Evolutionary conservation across 2,329 filamentous ascomycete genomes (phyloP), one percentile per base, ranked within the genome.

Genomic region (Aspergillus sergii): DNA sequence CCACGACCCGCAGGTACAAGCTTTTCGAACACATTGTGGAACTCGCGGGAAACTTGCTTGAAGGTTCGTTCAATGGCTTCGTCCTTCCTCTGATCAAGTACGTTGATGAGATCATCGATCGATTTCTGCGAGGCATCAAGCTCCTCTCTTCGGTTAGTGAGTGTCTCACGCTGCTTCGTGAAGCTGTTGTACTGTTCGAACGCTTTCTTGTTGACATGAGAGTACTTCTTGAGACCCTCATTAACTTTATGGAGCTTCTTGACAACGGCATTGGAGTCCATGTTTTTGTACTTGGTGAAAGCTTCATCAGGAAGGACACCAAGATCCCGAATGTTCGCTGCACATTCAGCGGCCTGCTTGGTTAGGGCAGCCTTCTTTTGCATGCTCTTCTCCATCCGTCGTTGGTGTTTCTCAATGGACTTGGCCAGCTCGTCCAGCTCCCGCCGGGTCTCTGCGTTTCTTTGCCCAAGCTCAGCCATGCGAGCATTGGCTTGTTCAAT

Each of bases 141-240:
- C 76, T 98, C 95, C 71, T 90, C 87, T 57, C 94, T 88, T 69
- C 95, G 91, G 73, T 91, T 91, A 57, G 91, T 91, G 21, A 99
- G 84, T 26, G 91, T 90, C 66, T 97, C 94, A 62, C 96, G 91
- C 79, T 97, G 93, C 57, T 89, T 91, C 9, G 94, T 97, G 77
- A 98, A 99, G 80, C 90, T 96, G 81, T 94, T 96, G 82, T 98
- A 99, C 78, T 99, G 95, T 79, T 99, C 96, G 75, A 98, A 97
- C 0, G 95, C 95, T 81, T 99, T 98, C 82, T 98, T 99, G 86
- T 99, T 99, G 81, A 99, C 94, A 73, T 97, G 93, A 60, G 93
- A 93, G 81, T 95, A 98, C 76, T 97, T 97, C 81, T 98, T 98
- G 60, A 98, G 84, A 0, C 91, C 89, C 71, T 97, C 92, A 67